Evolutionary conservation across 352 stramenopile genomes (phyloP), one percentile per base, ranked within the genome.

Genomic region (Phytophthora boehmeriae): DNA sequence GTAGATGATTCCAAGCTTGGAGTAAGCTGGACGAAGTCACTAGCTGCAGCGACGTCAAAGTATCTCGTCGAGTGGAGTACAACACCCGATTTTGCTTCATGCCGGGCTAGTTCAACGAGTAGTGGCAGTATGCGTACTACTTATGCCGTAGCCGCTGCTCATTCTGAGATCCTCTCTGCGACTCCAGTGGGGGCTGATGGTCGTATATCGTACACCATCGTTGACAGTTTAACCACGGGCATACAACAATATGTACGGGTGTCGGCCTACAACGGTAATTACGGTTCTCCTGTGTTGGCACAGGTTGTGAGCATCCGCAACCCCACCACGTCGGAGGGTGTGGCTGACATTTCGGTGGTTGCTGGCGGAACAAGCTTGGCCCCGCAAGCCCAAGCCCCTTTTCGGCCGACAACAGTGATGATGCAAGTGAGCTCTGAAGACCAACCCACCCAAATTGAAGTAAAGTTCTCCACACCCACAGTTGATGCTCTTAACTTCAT

Each of bases 191-290:
- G 50, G 0, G 59, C 50, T 8, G 59, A 51, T 10, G 73, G 5
- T 11, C 59, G 25, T 54, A 13, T 71, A 2, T 66, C 65, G 5
- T 96, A 97, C 70, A 87, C 85, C 4, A 97, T 99, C 6, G 25
- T 30, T 50, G 50, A 70, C 5, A 84, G 80, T 14, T 76, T 98
- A 32, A 67, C 74, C 1, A 84, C 88, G 8, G 93, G 83, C 5
- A 78, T 86, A 2, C 48, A 76, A 8, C 98, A 98, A 59, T 96
- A 83, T 44, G 84, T 98, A 5, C 83, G 90, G 1, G 93, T 99
- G 2, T 89, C 87, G 1, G 83, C 92, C 14, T 89, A 86, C 63
- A 98, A 98, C 51, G 85, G 88, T n/a, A 68, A 93, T 17, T 96
- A 96, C 56, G 75, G 83, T 4, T 72, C 66, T 8, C 85, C 87